phyloP scores from a whole-genome alignment of 164 flowering plant genomes.

The Chloranthus sessilifolius region DNA sequence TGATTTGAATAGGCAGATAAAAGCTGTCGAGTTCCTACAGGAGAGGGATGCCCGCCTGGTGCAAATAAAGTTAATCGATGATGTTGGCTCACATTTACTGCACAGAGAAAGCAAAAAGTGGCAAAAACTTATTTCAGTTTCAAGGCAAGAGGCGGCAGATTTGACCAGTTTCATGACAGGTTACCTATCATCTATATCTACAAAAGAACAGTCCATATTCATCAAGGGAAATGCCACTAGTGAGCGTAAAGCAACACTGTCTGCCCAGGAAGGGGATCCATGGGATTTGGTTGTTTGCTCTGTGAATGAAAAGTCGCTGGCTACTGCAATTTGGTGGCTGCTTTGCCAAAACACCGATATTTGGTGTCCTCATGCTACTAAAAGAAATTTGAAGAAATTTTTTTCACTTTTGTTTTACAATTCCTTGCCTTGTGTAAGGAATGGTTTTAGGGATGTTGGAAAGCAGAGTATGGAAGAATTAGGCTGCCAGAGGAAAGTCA shows the following conservation, averaged over 20 bases:
- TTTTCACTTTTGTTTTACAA: conserved; percentile 38
- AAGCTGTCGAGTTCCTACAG: conserved; percentile 46
- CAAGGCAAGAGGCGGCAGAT: conserved; percentile 56
- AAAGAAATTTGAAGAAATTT: conserved; percentile 61
- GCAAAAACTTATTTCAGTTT: conserved; percentile 22
- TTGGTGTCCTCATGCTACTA: conserved; percentile 70
- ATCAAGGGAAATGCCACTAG: conserved; percentile 10
- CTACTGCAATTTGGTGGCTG: conserved; percentile 69
- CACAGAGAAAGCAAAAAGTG: conserved; percentile 32
- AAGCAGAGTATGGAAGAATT: conserved; percentile 4
- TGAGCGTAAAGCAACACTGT: conserved; percentile 8
- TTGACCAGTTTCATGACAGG: conserved; percentile 50
- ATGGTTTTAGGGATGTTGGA: conserved; percentile 8
- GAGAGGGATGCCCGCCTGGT: conserved; percentile 23
- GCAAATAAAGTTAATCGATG: conserved; percentile 26
- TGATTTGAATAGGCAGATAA: conserved; percentile 68
- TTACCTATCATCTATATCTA: conserved; percentile 21
- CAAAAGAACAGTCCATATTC: conserved; percentile 16
- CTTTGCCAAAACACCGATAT: conserved; percentile 72
- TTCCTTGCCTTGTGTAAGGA: conserved; percentile 23
- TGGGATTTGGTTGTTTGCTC: conserved; percentile 53
- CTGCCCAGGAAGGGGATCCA: conserved; percentile 15
- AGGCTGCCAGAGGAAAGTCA: conserved; percentile 21
- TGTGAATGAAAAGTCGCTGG: conserved; percentile 38
- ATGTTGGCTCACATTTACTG: conserved; percentile 15